Conservation (phyloP, 2,329 filamentous ascomycete genomes). For the Alternaria gaisen region DNA sequence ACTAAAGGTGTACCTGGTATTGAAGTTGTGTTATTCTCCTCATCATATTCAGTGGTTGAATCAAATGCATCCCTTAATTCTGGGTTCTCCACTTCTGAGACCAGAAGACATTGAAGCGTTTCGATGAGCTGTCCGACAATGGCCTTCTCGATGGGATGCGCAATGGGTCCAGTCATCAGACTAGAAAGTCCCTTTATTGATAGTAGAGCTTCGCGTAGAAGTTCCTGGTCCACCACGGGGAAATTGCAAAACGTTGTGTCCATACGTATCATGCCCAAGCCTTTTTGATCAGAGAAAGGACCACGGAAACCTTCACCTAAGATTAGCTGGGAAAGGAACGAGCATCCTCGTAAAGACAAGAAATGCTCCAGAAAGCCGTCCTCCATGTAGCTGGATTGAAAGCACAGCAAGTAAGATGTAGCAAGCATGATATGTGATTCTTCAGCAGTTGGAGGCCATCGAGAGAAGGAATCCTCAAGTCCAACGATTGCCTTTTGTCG, state of each 20-base stretch:
- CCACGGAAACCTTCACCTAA: constrained; percentile 20
- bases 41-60: neutral
- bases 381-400: constrained; percentile 30
- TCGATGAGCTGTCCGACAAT: constrained; percentile 22
- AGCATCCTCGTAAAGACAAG: constrained; percentile 30
- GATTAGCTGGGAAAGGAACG: constrained; percentile 30
- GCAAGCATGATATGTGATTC: constrained; percentile 38
- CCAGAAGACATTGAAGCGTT: constrained; percentile 21
- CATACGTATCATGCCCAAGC: constrained; percentile 14
- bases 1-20: neutral
- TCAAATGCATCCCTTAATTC: neutral
- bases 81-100: neutral
- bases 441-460: constrained; percentile 31
- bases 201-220: constrained; percentile 18
- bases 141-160: constrained; percentile 23
- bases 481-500: constrained; percentile 35
- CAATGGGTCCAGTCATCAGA: neutral
- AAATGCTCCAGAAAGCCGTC: constrained; percentile 34
- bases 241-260: constrained; percentile 17
- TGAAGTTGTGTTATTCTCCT: neutral
- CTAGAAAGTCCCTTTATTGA: constrained; percentile 20
- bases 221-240: constrained; percentile 21
- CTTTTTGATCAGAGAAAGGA: constrained; percentile 20
- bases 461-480: constrained; percentile 30
- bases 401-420: constrained; percentile 31